Conservation (phyloP, 768 basidiomycete species). For the Hypsizygus marmoreus region DNA sequence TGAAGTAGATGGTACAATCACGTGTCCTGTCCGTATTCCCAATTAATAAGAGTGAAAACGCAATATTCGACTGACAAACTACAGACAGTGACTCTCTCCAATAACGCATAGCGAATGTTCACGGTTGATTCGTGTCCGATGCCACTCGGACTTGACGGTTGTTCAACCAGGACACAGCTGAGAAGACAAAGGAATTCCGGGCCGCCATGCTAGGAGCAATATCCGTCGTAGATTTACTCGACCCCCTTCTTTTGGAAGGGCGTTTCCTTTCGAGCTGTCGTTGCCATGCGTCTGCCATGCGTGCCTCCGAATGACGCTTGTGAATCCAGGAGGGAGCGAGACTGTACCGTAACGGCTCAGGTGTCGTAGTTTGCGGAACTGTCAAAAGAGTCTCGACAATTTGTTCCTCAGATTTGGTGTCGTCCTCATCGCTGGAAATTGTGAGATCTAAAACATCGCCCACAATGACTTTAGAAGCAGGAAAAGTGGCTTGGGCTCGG, state of each 20-base stretch:
- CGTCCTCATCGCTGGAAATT: too few species aligned
- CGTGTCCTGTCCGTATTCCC: too few species aligned
- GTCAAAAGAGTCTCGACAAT: not conserved
- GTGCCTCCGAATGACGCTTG: constrained; percentile 8
- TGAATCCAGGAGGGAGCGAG: constrained; percentile 20
- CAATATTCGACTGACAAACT: too few species aligned
- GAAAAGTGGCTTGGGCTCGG: too few species aligned
- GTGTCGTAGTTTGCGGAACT: too few species aligned
- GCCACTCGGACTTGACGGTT: not conserved
- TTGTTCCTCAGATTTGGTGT: constrained; percentile 9
- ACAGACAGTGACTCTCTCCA: not conserved
- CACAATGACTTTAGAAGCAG: too few species aligned
- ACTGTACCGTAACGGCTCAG: constrained; percentile 12
- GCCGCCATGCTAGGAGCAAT: not conserved
- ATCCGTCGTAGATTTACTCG: not conserved
- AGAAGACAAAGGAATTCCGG: constrained; percentile 1
- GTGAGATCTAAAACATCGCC: too few species aligned
- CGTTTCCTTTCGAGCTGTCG: constrained; percentile 2
- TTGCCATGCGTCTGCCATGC: constrained; percentile 3
- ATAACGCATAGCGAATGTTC: not conserved
- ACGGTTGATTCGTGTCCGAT: not conserved
- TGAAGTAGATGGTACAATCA: too few species aligned
- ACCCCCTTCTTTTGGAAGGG: constrained; percentile 1
- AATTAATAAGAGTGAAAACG: too few species aligned
- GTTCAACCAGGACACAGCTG: constrained; percentile 9